Evolutionary conservation across 768 basidiomycete species (phyloP).

Genomic region (Leucosporidium scottii): DNA sequence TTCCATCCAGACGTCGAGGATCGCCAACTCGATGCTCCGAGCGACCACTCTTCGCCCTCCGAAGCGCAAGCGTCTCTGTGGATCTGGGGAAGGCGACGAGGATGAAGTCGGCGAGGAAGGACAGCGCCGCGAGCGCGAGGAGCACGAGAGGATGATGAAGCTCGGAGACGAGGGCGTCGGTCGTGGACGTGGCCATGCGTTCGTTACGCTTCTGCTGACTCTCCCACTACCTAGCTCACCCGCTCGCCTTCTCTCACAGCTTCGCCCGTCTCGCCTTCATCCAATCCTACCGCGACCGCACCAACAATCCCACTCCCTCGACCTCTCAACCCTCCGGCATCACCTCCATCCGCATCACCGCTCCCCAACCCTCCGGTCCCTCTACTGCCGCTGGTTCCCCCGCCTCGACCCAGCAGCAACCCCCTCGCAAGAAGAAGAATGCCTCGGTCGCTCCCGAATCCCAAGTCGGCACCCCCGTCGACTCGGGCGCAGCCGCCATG

Average conservation of each 20-base stretch:
- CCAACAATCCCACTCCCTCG: conserved; percentile 8
- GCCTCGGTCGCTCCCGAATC: not conserved
- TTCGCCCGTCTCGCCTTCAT: conserved; percentile 34
- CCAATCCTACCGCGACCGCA: conserved; percentile 28
- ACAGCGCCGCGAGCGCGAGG: conserved; percentile 16
- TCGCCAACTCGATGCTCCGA: conserved; percentile 44
- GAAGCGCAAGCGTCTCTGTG: conserved; percentile 32
- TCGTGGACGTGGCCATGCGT: conserved; percentile 25
- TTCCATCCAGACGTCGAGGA: conserved; percentile 29
- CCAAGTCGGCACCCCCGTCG: no score
- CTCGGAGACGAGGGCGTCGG: conserved; percentile 29
- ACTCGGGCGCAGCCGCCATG: not conserved
- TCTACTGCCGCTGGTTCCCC: not conserved
- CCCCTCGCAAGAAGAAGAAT: not conserved
- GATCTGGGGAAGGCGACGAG: conserved; percentile 18
- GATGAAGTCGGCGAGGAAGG: conserved; percentile 11
- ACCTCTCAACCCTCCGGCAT: not conserved
- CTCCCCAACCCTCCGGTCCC: not conserved
- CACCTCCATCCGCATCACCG: not conserved
- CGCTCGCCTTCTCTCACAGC: conserved; percentile 1
- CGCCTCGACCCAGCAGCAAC: not conserved
- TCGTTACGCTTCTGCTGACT: not conserved
- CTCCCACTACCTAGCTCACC: no score
- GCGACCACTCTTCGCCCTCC: conserved; percentile 42
- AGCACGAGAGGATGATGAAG: conserved; percentile 31